Evolutionary conservation across 108 stramenopile species (phyloP), one percentile per base, ranked within the genome.

Genomic region (Discostella pseudostelligera): DNA sequence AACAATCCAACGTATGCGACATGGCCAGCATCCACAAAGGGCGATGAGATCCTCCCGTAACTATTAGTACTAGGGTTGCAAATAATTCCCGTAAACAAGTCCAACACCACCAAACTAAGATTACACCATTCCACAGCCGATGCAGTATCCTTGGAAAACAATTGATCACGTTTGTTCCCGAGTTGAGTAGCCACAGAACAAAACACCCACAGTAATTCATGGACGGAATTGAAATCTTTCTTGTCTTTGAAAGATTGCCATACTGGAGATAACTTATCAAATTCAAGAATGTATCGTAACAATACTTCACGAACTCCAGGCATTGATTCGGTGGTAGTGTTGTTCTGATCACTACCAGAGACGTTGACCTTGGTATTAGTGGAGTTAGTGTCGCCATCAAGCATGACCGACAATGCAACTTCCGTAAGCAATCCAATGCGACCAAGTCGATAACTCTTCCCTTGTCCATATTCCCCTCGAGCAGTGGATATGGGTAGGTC

Each of bases 341-440:
- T 46, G 42, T 46, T 63, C 21, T 49, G 39, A 8, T 8, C 64
- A 26, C 47, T 37, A 35, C 40, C 19, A 17, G 8, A 35, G 36
- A 60, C 40, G 47, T 47, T 65, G 43, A 71, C 70, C n/a, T 32
- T 5, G 32, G 32, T 32, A 3, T 4, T 4, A 32, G 5, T 32
- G 13, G 32, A 39, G 62, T 49, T 64, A 12, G 54, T 42, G 32
- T 46, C 80, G 21, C 86, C 87, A 67, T 92, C 90, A 39, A 88
- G 57, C 64, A 92, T 80, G 20, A 92, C 77, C 16, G 65, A 62
- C 35, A 92, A 57, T 4, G 86, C 86, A 20, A 86, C 55, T 62
- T 92, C 90, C 0, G 79, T 61, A 57, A 83, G 61, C 12, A 87
- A 66, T 1, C 81, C 84, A 12, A 72, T 65, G 14, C 85, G 70